Conservation (phyloP, 805 yeast genomes). For the Candida yuanshanica region DNA sequence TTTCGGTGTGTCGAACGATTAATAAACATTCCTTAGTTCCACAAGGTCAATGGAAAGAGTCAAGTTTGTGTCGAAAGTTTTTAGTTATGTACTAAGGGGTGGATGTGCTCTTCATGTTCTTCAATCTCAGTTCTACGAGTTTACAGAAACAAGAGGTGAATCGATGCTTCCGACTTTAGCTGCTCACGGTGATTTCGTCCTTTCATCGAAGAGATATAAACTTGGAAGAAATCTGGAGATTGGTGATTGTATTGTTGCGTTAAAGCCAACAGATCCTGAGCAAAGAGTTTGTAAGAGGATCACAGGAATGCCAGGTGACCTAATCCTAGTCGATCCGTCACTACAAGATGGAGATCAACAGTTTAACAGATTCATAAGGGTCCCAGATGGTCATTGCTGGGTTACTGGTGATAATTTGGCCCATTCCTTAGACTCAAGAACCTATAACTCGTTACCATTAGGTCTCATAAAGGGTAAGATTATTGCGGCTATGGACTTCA, state of each 20-base stretch:
- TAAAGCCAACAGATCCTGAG: conserved; percentile 83
- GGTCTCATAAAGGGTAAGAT: conserved; percentile 85
- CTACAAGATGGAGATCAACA: conserved; percentile 25
- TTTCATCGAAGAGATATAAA: conserved; percentile 58
- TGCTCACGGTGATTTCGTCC: conserved; percentile 70
- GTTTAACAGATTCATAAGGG: conserved; percentile 50
- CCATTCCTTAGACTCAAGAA: conserved; percentile 82
- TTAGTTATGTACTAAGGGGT: conserved; percentile 34
- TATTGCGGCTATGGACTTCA: conserved; percentile 59
- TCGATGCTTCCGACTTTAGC: conserved; percentile 92
- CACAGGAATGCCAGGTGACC: conserved; percentile 95
- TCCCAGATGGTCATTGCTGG: conserved; percentile 97
- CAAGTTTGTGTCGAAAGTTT: conserved; percentile 18
- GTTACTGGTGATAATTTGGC: conserved; percentile 91
- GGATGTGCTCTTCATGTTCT: conserved; percentile 64
- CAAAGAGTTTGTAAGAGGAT: conserved; percentile 88
- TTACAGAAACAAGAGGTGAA: conserved; percentile 83
- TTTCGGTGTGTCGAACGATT: no score
- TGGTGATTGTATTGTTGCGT: conserved; percentile 86
- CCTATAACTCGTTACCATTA: conserved; percentile 86
- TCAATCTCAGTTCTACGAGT: conserved; percentile 63
- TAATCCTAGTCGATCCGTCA: conserved; percentile 76
- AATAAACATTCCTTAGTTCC: neutral
- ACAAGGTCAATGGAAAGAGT: conserved; percentile 11
- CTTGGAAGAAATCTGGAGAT: conserved; percentile 60